Percentiles rank a stretch among this genome's conserved stretches.
Conservation (phyloP, 2,329 filamentous ascomycete genomes). For the Clonostachys chloroleuca region DNA sequence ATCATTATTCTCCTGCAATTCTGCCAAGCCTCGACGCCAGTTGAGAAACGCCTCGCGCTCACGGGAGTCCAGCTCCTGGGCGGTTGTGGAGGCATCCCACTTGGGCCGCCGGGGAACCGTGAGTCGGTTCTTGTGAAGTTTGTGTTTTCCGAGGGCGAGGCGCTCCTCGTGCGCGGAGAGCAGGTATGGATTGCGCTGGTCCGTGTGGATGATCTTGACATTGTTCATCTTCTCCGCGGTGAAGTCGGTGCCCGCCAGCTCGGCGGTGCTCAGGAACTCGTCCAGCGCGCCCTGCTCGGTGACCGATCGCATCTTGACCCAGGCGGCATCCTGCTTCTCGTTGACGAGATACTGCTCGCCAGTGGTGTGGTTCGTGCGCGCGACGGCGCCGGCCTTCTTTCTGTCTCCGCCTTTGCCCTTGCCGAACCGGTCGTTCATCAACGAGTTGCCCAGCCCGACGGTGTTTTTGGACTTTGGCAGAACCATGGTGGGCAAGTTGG, state of each 20-base stretch:
- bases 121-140: conserved; percentile 70
- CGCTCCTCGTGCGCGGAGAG: conserved; percentile 82
- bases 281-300: conserved; percentile 96
- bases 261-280: conserved; percentile 92
- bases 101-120: conserved; percentile 86
- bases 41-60: conserved; percentile 80
- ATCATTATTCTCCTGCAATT: conserved; percentile 91
- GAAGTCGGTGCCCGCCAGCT: conserved; percentile 97
- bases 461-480: conserved; percentile 89
- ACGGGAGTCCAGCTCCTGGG: conserved; percentile 70
- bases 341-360: conserved; percentile 93
- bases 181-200: conserved; percentile 93
- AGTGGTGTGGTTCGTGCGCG: conserved; percentile 71
- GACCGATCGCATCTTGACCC: conserved; percentile 99
- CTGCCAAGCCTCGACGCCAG: conserved; percentile 87
- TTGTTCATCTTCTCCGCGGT: conserved; percentile 99
- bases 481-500: conserved; percentile 37
- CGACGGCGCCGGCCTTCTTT: conserved; percentile 59
- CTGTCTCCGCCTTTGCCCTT: conserved; percentile 84
- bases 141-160: conserved; percentile 74
- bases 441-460: conserved; percentile 90
- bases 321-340: conserved; percentile 83
- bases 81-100: conserved; percentile 85
- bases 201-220: conserved; percentile 95
- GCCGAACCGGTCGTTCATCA: conserved; percentile 98